phyloP scores from a whole-genome alignment of 306 rosid species.

The Ceratonia siliqua region DNA sequence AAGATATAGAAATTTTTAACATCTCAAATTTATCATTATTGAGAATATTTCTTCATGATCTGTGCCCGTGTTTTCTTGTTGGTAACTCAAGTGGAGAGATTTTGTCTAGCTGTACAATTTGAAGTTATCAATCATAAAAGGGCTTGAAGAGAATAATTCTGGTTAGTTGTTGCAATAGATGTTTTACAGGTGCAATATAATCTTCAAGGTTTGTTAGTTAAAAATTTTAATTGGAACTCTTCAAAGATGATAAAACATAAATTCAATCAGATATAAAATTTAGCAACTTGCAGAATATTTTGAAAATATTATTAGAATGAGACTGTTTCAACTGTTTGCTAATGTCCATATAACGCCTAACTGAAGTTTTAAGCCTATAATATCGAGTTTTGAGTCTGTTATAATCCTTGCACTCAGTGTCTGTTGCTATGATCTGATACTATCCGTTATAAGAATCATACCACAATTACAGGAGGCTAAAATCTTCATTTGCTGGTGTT shows the following conservation, averaged over 20 bases:
- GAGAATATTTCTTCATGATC: background rate
- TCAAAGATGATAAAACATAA: background rate
- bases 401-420: background rate
- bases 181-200: background rate
- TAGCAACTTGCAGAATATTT: background rate
- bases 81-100: background rate
- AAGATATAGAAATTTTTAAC: conserved; percentile 5
- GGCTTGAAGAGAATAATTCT: background rate
- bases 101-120: background rate
- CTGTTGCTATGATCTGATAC: background rate
- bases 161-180: background rate
- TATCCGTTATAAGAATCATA: background rate
- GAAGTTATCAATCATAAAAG: background rate
- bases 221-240: background rate
- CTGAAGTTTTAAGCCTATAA: too few relatives aligned
- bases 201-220: background rate
- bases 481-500: background rate
- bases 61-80: background rate
- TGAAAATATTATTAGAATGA: background rate
- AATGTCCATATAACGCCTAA: too few relatives aligned
- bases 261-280: background rate
- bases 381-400: too few relatives aligned
- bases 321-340: too few relatives aligned
- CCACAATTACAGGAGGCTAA: background rate
- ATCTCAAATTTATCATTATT: conserved; percentile 9